A percentile compares a stretch with the other conserved stretches of the same genome.
These are phyloP conservation scores for Cercospora sesami DNA, from an alignment of 2,329 filamentous ascomycete species.

Conservation along the genomic window DNA sequence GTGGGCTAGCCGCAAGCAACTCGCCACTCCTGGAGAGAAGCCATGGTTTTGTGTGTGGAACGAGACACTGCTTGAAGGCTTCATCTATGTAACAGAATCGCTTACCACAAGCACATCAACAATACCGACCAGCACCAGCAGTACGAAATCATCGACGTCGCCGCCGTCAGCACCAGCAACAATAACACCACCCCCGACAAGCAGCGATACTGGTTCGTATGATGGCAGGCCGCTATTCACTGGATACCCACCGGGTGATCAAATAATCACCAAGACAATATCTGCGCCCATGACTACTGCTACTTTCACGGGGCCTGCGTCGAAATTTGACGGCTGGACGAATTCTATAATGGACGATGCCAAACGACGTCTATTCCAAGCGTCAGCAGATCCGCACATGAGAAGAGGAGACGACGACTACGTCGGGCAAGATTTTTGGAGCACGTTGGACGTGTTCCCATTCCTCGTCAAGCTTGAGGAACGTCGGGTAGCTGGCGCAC, in stretches of 20 bases:
- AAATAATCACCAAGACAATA: conserved; percentile 12
- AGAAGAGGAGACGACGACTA: conserved; percentile 5
- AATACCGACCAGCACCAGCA: conserved; percentile 14
- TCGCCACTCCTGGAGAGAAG: conserved; percentile 55
- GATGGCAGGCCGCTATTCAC: conserved; percentile 9
- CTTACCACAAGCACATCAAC: conserved; percentile 36
- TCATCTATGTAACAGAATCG: conserved; percentile 62
- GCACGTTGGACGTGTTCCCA: conserved; percentile 40
- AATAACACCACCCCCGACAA: conserved; percentile 12
- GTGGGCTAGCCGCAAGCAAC: conserved; percentile 42
- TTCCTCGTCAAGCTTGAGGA: conserved; percentile 67
- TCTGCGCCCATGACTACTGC: conserved; percentile 4
- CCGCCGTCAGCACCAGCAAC: conserved; percentile 19
- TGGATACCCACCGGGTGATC: conserved; percentile 16
- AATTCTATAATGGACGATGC: conserved; percentile 5
- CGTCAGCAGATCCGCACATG: background rate
- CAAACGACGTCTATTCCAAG: background rate
- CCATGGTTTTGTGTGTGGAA: conserved; percentile 74
- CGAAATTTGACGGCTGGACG: conserved; percentile 4
- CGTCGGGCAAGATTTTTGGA: conserved; percentile 9
- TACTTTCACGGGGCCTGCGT: conserved; percentile 9
- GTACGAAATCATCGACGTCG: conserved; percentile 15
- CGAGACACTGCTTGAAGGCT: conserved; percentile 64
- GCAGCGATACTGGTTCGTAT: background rate
- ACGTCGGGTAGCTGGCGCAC: conserved; percentile 49